These are phyloP conservation scores for Solanum medicagineum DNA, from an alignment of 257 asterid species.

Conservation along the genomic window DNA sequence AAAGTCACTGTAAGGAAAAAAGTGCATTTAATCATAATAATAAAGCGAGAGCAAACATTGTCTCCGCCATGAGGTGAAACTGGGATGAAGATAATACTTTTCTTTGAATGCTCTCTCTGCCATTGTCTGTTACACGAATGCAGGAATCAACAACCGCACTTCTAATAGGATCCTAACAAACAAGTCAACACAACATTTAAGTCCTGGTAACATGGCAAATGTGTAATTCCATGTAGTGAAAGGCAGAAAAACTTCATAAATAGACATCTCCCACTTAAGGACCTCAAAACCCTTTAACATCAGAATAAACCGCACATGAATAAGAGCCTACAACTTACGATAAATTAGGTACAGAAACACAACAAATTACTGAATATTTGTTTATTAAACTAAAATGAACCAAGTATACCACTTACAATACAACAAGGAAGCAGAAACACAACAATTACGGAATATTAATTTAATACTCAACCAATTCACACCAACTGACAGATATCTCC, in stretches of 20 bases:
- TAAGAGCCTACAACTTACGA: background rate
- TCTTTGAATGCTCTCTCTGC: constrained; percentile 90
- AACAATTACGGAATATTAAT: background rate
- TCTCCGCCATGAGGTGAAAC: background rate
- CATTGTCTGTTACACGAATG: constrained; percentile 92
- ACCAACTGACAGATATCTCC: background rate
- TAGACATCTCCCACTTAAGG: background rate
- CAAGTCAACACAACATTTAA: background rate
- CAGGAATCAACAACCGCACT: constrained; percentile 93
- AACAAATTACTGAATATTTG: background rate
- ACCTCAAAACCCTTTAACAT: background rate
- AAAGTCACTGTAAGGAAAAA: background rate
- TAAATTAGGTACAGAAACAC: background rate
- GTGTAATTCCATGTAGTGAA: background rate
- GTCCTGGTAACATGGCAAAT: background rate
- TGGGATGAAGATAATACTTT: constrained; percentile 34
- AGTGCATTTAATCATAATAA: background rate
- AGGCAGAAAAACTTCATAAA: background rate
- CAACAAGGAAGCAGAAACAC: background rate
- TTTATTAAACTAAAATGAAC: background rate
- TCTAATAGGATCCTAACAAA: constrained; percentile 74
- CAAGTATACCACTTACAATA: background rate
- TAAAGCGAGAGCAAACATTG: background rate
- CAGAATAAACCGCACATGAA: background rate
- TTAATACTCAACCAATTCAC: background rate